Evolutionary conservation across 768 basidiomycete genomes (phyloP).

Genomic region (Phaeotremella fagi): DNA sequence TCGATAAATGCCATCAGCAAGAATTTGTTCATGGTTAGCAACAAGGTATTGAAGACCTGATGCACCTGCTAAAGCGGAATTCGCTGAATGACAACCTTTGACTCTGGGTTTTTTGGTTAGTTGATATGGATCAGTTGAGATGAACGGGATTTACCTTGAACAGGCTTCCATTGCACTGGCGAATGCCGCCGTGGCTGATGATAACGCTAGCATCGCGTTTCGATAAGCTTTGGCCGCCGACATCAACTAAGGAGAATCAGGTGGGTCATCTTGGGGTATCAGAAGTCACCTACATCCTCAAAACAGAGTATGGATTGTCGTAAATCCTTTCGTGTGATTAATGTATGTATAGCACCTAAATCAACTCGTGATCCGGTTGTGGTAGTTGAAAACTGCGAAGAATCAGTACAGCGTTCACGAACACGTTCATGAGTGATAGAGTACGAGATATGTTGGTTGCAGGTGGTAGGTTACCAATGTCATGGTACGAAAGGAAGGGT

Average conservation of each 20-base stretch:
- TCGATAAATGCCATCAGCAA: conserved; percentile 78
- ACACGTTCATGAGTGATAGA: too few species aligned
- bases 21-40: conserved; percentile 85
- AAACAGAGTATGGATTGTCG: conserved; percentile 42
- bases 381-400: conserved; percentile 39
- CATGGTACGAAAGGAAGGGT: too few species aligned
- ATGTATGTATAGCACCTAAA: conserved; percentile 30
- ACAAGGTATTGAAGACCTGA: conserved; percentile 87
- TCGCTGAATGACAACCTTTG: conserved; percentile 50
- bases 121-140: conserved; percentile 7
- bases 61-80: conserved; percentile 69
- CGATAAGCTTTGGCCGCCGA: conserved; percentile 72
- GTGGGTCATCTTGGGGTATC: not conserved
- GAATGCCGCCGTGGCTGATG: conserved; percentile 74
- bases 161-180: conserved; percentile 82
- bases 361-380: conserved; percentile 42
- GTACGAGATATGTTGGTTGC: too few species aligned
- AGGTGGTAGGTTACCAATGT: too few species aligned
- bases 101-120: conserved; percentile 33
- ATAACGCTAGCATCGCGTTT: conserved; percentile 71
- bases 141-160: conserved; percentile 58
- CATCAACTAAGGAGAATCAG: conserved; percentile 57
- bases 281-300: conserved; percentile 44
- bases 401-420: conserved; percentile 5
- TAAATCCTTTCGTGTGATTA: conserved; percentile 44